These are phyloP conservation scores for Alternaria novae-zelandiae DNA, from an alignment of 2,329 filamentous ascomycete genomes.

Conservation along the genomic window DNA sequence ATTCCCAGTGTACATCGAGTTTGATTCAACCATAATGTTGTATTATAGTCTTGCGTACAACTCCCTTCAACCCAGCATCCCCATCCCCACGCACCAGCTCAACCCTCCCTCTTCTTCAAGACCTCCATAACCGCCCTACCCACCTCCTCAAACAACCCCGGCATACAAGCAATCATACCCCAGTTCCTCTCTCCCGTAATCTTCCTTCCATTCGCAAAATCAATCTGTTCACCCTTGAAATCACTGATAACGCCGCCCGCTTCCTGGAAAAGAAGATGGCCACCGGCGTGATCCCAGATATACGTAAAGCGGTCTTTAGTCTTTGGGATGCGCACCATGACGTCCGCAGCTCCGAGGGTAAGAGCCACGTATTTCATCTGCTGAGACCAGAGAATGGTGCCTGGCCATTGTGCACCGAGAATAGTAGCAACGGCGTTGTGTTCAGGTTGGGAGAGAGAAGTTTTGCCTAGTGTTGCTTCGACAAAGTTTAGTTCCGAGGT, in stretches of 20 bases:
- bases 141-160: constrained; percentile 34
- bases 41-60: background rate
- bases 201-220: constrained; percentile 51
- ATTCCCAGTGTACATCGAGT: rapidly evolving
- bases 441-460: constrained; percentile 43
- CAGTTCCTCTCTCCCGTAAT: constrained; percentile 42
- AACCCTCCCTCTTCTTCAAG: constrained; percentile 22
- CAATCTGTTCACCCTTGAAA: constrained; percentile 57
- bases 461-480: constrained; percentile 53
- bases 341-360: constrained; percentile 57
- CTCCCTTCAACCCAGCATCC: background rate
- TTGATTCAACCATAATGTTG: background rate
- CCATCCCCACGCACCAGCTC: background rate
- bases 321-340: constrained; percentile 57
- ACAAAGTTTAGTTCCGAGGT: constrained; percentile 52
- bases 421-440: constrained; percentile 47
- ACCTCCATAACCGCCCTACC: constrained; percentile 36
- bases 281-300: constrained; percentile 64
- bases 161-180: constrained; percentile 45
- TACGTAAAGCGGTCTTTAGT: constrained; percentile 54
- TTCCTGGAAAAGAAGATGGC: constrained; percentile 59
- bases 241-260: constrained; percentile 60
- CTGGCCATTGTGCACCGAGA: constrained; percentile 54
- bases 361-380: constrained; percentile 63
- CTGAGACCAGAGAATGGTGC: constrained; percentile 59